Conservation (phyloP, 2,329 filamentous ascomycete genomes). For the Fusarium cicatricum region DNA sequence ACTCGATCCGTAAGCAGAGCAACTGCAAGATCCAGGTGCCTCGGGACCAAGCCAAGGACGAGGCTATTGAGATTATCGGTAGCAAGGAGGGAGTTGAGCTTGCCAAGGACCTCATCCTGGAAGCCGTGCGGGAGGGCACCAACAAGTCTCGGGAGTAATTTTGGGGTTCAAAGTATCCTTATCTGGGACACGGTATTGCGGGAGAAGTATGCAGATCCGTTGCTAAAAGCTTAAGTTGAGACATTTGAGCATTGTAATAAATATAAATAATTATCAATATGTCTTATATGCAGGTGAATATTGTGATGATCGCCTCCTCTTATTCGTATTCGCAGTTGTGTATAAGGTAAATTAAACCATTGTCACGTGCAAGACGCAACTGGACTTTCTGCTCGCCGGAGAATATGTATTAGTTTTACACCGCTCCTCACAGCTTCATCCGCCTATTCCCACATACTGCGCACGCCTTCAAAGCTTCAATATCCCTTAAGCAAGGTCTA, state of each 20-base stretch:
- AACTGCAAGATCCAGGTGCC: slow-evolving; percentile 95
- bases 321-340: slow-evolving; percentile 30
- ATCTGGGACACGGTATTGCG: slow-evolving; percentile 26
- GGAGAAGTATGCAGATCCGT: slow-evolving; percentile 17
- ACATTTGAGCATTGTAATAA: slow-evolving; percentile 30
- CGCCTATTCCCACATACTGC: neutral
- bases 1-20: slow-evolving; percentile 89
- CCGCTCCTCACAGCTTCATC: neutral
- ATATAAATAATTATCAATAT: slow-evolving; percentile 28
- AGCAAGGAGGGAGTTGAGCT: slow-evolving; percentile 81
- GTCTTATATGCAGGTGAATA: neutral
- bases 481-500: neutral
- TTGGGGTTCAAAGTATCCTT: slow-evolving; percentile 12
- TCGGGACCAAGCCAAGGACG: slow-evolving; percentile 74
- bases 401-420: slow-evolving; percentile 13
- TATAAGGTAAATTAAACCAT: neutral
- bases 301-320: slow-evolving; percentile 1
- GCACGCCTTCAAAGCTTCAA: neutral
- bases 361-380: neutral
- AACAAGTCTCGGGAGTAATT: slow-evolving; percentile 47
- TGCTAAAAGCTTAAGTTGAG: slow-evolving; percentile 5
- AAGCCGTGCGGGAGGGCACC: slow-evolving; percentile 74
- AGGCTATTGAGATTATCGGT: slow-evolving; percentile 92
- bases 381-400: neutral
- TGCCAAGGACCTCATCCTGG: slow-evolving; percentile 88